Conservation (phyloP, 2,329 filamentous ascomycete species). For the Colletotrichum plurivorum region DNA sequence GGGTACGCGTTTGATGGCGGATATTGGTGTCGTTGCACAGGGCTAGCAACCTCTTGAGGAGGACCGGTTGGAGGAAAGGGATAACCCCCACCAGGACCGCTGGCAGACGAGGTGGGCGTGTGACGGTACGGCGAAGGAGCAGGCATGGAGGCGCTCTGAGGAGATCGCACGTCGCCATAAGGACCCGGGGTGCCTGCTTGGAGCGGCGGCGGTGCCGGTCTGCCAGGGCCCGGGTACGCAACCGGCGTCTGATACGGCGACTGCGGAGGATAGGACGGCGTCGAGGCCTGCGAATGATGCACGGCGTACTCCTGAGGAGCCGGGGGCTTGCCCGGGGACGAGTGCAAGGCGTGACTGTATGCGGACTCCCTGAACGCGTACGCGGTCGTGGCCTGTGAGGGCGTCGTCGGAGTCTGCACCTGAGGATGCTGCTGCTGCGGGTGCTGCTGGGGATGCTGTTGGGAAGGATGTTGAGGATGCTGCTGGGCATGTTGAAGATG, state of each 20-base stretch:
- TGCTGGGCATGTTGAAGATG: slow-evolving; percentile 47
- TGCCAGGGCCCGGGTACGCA: slow-evolving; percentile 59
- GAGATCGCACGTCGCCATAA: slow-evolving; percentile 65
- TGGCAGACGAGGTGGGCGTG: slow-evolving; percentile 62
- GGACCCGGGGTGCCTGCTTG: slow-evolving; percentile 55
- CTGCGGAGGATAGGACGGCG: slow-evolving; percentile 53
- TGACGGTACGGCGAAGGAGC: slow-evolving; percentile 65
- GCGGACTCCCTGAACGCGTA: slow-evolving; percentile 66
- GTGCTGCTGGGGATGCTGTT: slow-evolving; percentile 26
- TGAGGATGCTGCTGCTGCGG: slow-evolving; percentile 45
- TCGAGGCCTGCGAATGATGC: slow-evolving; percentile 42
- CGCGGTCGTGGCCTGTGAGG: slow-evolving; percentile 56
- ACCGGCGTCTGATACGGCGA: slow-evolving; percentile 56
- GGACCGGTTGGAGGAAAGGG: slow-evolving; percentile 64
- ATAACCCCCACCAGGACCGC: slow-evolving; percentile 59
- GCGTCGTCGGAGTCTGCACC: slow-evolving; percentile 43
- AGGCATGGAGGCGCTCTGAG: slow-evolving; percentile 59
- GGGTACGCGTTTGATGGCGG: slow-evolving; percentile 60
- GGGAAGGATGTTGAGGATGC: slow-evolving; percentile 23
- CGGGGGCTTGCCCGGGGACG: slow-evolving; percentile 62
- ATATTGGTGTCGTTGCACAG: slow-evolving; percentile 67
- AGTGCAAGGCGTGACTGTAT: slow-evolving; percentile 51
- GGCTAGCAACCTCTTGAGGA: slow-evolving; percentile 61
- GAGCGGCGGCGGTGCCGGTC: slow-evolving; percentile 60
- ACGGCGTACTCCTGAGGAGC: slow-evolving; percentile 59